Evolutionary conservation across 306 rosid genomes (phyloP).

Genomic region (Abrus pulchellus): DNA sequence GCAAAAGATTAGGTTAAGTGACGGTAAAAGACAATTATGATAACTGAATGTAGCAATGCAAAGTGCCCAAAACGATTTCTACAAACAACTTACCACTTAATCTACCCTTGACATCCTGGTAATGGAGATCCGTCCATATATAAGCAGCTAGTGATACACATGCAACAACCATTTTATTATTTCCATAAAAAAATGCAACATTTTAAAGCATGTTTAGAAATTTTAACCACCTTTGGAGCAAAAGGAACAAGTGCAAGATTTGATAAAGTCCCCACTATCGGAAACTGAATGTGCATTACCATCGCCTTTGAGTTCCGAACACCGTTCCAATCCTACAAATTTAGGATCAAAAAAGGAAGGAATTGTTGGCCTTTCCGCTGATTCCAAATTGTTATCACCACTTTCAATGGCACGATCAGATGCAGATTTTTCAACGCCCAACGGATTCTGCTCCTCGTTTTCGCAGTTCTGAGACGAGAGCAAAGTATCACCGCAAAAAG

Average conservation of each 20-base stretch:
- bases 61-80: constrained; percentile 2
- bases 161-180: constrained; percentile 31
- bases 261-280: constrained; percentile 51
- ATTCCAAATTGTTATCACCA: constrained; percentile 43
- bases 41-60: neutral
- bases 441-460: constrained; percentile 30
- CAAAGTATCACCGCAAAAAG: constrained; percentile 45
- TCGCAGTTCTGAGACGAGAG: constrained; percentile 32
- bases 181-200: neutral
- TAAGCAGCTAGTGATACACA: constrained; percentile 69
- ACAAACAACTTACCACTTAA: constrained; percentile 62
- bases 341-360: constrained; percentile 54
- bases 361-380: constrained; percentile 42
- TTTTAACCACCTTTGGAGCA: constrained; percentile 80
- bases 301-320: constrained; percentile 57
- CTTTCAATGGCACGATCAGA: constrained; percentile 46
- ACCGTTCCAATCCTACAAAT: constrained; percentile 65
- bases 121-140: constrained; percentile 91
- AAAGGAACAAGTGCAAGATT: constrained; percentile 78
- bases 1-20: constrained; percentile 1
- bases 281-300: constrained; percentile 35
- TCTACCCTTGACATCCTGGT: constrained; percentile 91
- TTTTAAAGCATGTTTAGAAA: constrained; percentile 1
- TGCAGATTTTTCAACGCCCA: constrained; percentile 16
- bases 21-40: neutral